Conservation (phyloP, 352 stramenopile species). For the Phytophthora sojae region DNA sequence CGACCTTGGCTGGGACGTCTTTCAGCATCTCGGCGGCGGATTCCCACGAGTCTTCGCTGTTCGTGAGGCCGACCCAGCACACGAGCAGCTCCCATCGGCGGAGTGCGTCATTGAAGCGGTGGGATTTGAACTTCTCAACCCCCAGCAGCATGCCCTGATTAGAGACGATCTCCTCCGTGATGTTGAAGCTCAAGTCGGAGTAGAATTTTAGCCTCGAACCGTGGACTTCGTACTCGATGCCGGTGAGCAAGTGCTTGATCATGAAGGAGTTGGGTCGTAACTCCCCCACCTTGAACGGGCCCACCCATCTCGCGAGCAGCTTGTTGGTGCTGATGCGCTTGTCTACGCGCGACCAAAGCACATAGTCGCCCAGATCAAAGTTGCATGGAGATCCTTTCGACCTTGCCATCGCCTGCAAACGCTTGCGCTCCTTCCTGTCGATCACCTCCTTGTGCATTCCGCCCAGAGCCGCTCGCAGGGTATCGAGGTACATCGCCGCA, state of each 20-base stretch:
- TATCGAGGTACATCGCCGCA: neutral
- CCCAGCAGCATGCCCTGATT: neutral
- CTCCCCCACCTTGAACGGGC: slow-evolving; percentile 5
- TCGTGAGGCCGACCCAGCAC: neutral
- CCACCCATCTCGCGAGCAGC: slow-evolving; percentile 8
- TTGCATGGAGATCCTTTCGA: neutral
- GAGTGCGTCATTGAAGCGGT: neutral
- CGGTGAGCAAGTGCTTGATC: slow-evolving; percentile 8
- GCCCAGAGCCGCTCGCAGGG: neutral
- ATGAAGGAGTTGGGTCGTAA: slow-evolving; percentile 1
- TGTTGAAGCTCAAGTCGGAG: neutral
- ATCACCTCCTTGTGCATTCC: slow-evolving; percentile 14
- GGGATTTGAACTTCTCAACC: neutral
- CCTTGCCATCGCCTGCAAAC: neutral
- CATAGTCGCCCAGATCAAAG: slow-evolving; percentile 1
- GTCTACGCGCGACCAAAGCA: slow-evolving; percentile 16
- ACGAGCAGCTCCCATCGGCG: neutral
- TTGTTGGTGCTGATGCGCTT: slow-evolving; percentile 3
- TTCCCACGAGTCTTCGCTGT: neutral
- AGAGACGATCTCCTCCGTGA: neutral
- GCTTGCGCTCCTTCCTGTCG: neutral
- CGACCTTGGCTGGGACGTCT: neutral
- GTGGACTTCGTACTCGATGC: neutral
- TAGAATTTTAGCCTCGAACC: slow-evolving; percentile 12
- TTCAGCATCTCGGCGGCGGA: neutral